These are phyloP conservation scores for Cladobotryum mycophilum DNA, from an alignment of 2,329 filamentous ascomycete species.

Conservation along the genomic window DNA sequence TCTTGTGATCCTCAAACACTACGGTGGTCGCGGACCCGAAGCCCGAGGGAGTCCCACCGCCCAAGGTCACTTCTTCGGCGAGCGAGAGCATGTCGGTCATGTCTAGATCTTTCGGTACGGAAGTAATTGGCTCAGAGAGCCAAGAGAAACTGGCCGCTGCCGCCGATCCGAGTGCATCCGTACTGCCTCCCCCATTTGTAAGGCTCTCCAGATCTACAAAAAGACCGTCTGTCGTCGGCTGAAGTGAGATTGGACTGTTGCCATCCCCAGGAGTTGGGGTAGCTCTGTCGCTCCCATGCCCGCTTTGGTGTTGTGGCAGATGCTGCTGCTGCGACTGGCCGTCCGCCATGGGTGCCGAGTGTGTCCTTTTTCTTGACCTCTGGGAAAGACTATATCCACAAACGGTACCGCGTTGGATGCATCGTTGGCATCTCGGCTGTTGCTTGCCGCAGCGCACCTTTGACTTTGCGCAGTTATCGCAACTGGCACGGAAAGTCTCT, in stretches of 20 bases:
- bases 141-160: no score
- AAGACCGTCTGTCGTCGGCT: no score
- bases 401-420: background rate
- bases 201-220: no score
- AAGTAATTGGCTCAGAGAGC: no score
- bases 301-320: no score
- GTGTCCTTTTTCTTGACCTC: background rate
- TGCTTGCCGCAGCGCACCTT: conserved; percentile 3
- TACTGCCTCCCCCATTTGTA: no score
- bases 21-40: no score
- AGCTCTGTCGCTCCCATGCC: background rate
- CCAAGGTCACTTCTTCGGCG: background rate
- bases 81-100: background rate
- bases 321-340: no score
- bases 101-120: background rate
- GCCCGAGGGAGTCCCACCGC: background rate
- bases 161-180: no score
- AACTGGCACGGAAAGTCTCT: no score
- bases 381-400: conserved; percentile 1
- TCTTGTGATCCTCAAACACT: no score
- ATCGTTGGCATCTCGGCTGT: conserved; percentile 4
- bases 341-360: background rate
- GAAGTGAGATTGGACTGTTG: no score
- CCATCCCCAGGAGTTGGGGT: background rate
- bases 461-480: background rate